Evolutionary conservation across 257 asterid species (phyloP), one percentile per base, ranked within the genome.

Genomic region (Coffea eugenioides): DNA sequence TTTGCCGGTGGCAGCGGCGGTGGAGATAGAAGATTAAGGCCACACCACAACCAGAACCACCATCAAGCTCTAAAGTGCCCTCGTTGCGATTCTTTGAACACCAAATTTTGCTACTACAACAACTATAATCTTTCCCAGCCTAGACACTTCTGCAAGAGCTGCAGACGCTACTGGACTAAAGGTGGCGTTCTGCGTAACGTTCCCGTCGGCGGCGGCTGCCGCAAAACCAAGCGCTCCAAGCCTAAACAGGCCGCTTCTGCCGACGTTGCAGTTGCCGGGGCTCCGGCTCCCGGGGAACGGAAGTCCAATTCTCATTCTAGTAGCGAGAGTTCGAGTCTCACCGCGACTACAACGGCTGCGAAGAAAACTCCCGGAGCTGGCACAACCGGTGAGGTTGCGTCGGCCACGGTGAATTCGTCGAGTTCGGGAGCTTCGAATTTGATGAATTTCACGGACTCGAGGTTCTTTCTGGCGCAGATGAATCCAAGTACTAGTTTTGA

Each of bases 151-250:
- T 94, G 98, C 86, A 94, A 94, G 85, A 86, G 85, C 88, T 92
- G 98, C 87, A 91, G 97, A 52, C 85, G 98, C 34, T 94, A 94
- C 85, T 94, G 98, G 98, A 94, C 98, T 27, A 92, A 92, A 85
- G 97, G 98, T 82, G 98, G 98, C 72, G 94, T 94, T 57, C 97
- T 94, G 67, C 97, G 98, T 56, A 94, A 83, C 92, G 97, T 94
- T 59, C 97, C 98, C 39, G 93, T 94, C 49, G 98, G 98, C 10
- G 98, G 98, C 36, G 94, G 98, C 14, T 94, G 97, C 92, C 90
- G 98, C 79, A 94, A 94, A n/a, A 73, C 92, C 71, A 92, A 91
- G 75, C 96, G 98, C 15, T 82, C 93, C 8, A 92, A 88, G 79
- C 81, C 86, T 0, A 89, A 85, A 79, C 45, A 77, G 49, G 39